A percentile compares a stretch with the other conserved stretches of the same genome.
Evolutionary conservation across 306 rosid genomes (phyloP).

Genomic region (Argentina anserina): DNA sequence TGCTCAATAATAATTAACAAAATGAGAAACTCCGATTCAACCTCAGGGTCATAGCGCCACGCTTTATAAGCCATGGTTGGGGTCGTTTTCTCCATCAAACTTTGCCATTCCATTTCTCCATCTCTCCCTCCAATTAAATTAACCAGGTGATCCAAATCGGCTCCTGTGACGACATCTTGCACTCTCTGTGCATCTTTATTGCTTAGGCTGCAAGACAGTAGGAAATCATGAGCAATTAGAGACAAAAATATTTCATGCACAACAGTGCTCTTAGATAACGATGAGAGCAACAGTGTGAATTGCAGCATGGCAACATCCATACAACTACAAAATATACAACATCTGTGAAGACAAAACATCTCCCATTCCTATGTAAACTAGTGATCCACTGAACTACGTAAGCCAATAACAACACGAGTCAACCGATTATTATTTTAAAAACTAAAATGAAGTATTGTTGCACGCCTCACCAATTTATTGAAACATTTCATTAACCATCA

Average conservation of each 20-base stretch:
- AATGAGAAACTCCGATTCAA: conserved; percentile 32
- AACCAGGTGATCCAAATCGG: conserved; percentile 75
- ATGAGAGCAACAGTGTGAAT: neutral
- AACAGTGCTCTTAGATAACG: neutral
- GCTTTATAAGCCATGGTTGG: conserved; percentile 78
- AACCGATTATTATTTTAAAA: neutral
- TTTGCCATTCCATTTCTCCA: conserved; percentile 85
- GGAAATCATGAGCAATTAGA: conserved; percentile 21
- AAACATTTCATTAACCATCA: neutral
- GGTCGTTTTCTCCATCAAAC: conserved; percentile 78
- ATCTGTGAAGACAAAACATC: neutral
- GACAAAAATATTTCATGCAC: neutral
- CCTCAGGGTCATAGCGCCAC: conserved; percentile 98
- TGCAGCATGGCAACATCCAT: neutral
- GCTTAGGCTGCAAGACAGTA: conserved; percentile 30
- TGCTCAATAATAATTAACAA: too few relatives aligned
- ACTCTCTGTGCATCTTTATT: conserved; percentile 41
- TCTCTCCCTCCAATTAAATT: conserved; percentile 69
- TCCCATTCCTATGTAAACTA: neutral
- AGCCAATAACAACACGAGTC: neutral
- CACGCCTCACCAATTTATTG: neutral
- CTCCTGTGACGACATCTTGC: conserved; percentile 55
- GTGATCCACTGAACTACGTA: neutral
- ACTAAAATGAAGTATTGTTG: neutral
- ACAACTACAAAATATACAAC: neutral